These are phyloP conservation scores for Eucalyptus cloeziana DNA, from an alignment of 345 rosid genomes.

Conservation along the genomic window DNA sequence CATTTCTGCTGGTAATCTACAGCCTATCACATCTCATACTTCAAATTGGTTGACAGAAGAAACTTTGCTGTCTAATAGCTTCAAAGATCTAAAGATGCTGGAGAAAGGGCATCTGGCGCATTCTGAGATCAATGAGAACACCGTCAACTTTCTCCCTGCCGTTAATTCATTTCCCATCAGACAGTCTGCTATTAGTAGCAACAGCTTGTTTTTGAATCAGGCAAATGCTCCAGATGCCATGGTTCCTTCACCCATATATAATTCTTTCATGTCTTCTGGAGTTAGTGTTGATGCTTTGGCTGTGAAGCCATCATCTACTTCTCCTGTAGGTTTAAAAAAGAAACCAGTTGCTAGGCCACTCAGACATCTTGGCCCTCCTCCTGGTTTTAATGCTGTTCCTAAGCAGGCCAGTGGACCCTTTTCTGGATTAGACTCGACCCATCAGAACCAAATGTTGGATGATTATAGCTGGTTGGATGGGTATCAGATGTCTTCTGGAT, in stretches of 20 bases:
- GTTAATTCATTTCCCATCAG: conserved; percentile 11
- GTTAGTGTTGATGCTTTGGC: conserved; percentile 25
- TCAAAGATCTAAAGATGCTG: conserved; percentile 39
- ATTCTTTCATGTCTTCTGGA: conserved; percentile 29
- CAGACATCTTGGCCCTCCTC: conserved; percentile 90
- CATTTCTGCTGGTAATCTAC: conserved; percentile 27
- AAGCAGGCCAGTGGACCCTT: conserved; percentile 36
- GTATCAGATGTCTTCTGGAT: conserved; percentile 50
- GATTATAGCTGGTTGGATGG: conserved; percentile 99
- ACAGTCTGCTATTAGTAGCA: not conserved
- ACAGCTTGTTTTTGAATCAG: conserved; percentile 6
- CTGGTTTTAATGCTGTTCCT: conserved; percentile 68
- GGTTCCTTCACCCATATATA: conserved; percentile 36
- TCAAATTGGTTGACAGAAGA: conserved; percentile 47
- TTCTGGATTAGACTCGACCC: not conserved
- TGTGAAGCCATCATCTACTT: conserved; percentile 16
- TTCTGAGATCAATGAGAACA: conserved; percentile 28
- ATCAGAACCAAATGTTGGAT: conserved; percentile 19
- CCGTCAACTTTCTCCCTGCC: conserved; percentile 18
- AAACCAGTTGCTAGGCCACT: conserved; percentile 71
- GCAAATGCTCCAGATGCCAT: conserved; percentile 26
- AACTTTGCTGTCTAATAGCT: conserved; percentile 38
- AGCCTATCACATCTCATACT: conserved; percentile 15
- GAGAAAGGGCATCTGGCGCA: conserved; percentile 45
- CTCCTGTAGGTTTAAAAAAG: conserved; percentile 28